These are phyloP conservation scores for Xylaria sp. DNA, from an alignment of 2,329 filamentous ascomycete species.

Conservation along the genomic window DNA sequence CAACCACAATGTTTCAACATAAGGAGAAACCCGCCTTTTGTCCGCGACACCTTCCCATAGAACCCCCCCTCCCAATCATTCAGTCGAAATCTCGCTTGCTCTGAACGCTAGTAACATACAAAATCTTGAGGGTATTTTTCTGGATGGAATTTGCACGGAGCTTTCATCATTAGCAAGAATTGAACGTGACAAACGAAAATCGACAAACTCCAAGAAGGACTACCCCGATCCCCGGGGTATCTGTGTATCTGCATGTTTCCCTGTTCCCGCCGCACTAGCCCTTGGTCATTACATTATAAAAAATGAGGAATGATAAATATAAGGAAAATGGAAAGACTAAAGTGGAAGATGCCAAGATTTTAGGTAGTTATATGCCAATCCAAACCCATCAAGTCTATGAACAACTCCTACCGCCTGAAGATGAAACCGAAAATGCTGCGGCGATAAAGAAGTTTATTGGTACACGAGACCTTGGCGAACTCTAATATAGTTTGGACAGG, in stretches of 20 bases:
- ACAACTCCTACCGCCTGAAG: slow-evolving; percentile 19
- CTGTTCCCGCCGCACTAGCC: slow-evolving; percentile 33
- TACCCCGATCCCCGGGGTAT: slow-evolving; percentile 34
- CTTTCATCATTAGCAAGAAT: slow-evolving; percentile 16
- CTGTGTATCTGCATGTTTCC: slow-evolving; percentile 32
- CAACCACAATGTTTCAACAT: slow-evolving; percentile 7
- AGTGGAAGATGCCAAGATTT: slow-evolving; percentile 10
- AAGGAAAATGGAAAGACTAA: neutral
- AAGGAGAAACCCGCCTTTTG: slow-evolving; percentile 14
- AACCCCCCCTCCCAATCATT: slow-evolving; percentile 5
- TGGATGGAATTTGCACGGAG: slow-evolving; percentile 1
- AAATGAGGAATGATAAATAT: slow-evolving; percentile 18
- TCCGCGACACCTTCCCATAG: slow-evolving; percentile 12
- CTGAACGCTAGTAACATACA: slow-evolving; percentile 26
- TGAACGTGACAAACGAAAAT: slow-evolving; percentile 21
- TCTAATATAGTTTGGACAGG: neutral
- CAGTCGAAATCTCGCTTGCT: slow-evolving; percentile 19
- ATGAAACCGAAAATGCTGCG: slow-evolving; percentile 26
- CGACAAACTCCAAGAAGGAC: slow-evolving; percentile 20
- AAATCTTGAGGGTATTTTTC: slow-evolving; percentile 15
- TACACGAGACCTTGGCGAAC: slow-evolving; percentile 29
- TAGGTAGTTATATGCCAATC: slow-evolving; percentile 16
- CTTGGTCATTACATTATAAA: slow-evolving; percentile 38
- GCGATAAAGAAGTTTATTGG: slow-evolving; percentile 27
- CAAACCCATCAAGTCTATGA: slow-evolving; percentile 17